Evolutionary conservation across 108 stramenopile species (phyloP).

Genomic region (Halocafeteria seosinensis): DNA sequence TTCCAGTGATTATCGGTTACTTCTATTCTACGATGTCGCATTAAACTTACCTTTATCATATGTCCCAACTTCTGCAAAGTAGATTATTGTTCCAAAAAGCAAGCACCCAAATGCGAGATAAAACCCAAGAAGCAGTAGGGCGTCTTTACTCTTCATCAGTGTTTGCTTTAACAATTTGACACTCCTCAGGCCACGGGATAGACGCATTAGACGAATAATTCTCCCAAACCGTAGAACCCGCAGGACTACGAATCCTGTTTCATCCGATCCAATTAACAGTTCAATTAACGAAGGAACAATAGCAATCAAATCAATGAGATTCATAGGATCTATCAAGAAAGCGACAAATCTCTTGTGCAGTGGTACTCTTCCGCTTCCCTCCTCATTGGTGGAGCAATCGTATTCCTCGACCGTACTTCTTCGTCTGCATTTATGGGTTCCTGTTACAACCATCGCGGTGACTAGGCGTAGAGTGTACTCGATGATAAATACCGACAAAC

Average conservation of each 20-base stretch:
- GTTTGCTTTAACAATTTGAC: constrained; percentile 1
- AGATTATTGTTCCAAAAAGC: constrained; percentile 15
- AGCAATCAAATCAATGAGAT: neutral
- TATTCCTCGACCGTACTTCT: too few relatives aligned
- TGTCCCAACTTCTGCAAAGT: constrained; percentile 14
- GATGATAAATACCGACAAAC: too few relatives aligned
- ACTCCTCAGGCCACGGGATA: neutral
- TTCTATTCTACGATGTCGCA: too few relatives aligned
- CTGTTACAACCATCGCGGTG: too few relatives aligned
- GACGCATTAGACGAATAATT: constrained; percentile 13
- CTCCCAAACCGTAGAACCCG: constrained; percentile 18
- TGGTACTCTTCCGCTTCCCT: too few relatives aligned
- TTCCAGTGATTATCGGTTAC: too few relatives aligned
- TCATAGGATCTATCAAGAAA: neutral
- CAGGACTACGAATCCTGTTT: neutral
- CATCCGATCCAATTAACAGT: neutral
- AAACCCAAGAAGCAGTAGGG: constrained; percentile 4
- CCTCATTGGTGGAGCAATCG: too few relatives aligned
- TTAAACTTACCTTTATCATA: too few relatives aligned
- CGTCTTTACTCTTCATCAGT: neutral
- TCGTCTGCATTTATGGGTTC: too few relatives aligned
- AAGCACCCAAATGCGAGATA: constrained; percentile 8
- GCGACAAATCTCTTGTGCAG: too few relatives aligned
- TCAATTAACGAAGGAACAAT: neutral
- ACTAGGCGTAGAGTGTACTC: too few relatives aligned